phyloP scores from a whole-genome alignment of 495 filamentous ascomycete species.

The Usnea hakonensis region DNA sequence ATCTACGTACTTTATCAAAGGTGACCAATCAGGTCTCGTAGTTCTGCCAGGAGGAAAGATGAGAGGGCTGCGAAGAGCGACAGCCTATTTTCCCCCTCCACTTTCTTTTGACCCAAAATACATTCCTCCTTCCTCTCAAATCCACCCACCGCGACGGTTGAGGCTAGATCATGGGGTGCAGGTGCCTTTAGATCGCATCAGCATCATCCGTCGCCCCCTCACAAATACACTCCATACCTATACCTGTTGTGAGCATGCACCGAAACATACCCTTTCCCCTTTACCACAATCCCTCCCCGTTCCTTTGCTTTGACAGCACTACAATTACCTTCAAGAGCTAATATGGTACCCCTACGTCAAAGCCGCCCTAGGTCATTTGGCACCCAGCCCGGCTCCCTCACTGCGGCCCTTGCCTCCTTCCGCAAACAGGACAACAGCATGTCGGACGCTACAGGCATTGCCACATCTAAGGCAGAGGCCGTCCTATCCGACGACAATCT shows the following conservation, averaged over 20 bases:
- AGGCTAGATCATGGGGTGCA: conserved; percentile 8
- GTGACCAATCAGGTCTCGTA: background rate
- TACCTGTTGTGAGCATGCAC: background rate
- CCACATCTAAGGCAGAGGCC: conserved; percentile 28
- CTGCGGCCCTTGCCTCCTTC: conserved; percentile 6
- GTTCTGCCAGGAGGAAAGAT: background rate
- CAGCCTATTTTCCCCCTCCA: background rate
- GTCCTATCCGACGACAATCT: conserved; percentile 20
- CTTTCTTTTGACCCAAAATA: too few species aligned
- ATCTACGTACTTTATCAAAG: too few species aligned
- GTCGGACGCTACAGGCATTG: conserved; percentile 21
- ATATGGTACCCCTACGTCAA: conserved; percentile 10
- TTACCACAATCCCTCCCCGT: background rate
- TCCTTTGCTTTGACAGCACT: background rate
- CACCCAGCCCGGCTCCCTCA: conserved; percentile 8
- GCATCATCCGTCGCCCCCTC: background rate
- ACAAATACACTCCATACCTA: background rate
- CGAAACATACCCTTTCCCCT: background rate
- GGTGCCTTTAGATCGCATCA: background rate
- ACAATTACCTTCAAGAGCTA: background rate
- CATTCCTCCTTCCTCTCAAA: background rate
- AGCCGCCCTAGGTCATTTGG: conserved; percentile 3
- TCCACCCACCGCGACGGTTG: conserved; percentile 3
- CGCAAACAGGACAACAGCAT: conserved; percentile 18
- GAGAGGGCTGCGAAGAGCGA: background rate